These are phyloP conservation scores for Luvunga scandens DNA, from an alignment of 345 rosid genomes.

Conservation along the genomic window DNA sequence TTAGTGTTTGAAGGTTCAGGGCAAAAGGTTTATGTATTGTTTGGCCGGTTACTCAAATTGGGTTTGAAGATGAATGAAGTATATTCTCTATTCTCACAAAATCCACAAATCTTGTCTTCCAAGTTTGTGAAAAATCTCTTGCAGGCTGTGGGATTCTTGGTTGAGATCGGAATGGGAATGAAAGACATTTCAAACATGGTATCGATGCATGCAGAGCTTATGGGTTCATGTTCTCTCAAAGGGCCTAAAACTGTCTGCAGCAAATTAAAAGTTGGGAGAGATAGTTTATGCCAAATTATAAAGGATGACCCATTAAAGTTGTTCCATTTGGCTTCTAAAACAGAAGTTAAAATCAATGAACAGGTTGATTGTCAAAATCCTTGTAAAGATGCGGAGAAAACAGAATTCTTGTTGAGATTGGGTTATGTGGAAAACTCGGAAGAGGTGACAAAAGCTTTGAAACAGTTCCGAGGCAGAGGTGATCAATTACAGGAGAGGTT, in stretches of 20 bases:
- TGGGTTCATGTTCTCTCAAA: slow-evolving; percentile 53
- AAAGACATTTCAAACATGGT: slow-evolving; percentile 43
- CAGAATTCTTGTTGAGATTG: slow-evolving; percentile 55
- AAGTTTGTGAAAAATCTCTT: slow-evolving; percentile 45
- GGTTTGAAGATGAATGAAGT: slow-evolving; percentile 51
- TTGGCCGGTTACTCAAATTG: slow-evolving; percentile 58
- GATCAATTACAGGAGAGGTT: slow-evolving; percentile 89
- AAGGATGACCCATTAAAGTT: slow-evolving; percentile 58
- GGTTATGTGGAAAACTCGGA: slow-evolving; percentile 82
- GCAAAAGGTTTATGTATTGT: slow-evolving; percentile 51
- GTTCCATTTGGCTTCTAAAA: slow-evolving; percentile 50
- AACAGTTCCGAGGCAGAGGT: slow-evolving; percentile 75
- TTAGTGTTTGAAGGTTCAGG: slow-evolving; percentile 65
- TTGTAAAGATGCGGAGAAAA: slow-evolving; percentile 46
- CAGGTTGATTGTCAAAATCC: slow-evolving; percentile 23
- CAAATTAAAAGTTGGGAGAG: slow-evolving; percentile 41
- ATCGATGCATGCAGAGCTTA: slow-evolving; percentile 32
- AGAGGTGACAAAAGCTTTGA: slow-evolving; percentile 68
- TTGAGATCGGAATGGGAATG: slow-evolving; percentile 49
- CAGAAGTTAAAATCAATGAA: slow-evolving; percentile 28
- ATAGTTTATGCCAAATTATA: slow-evolving; percentile 43
- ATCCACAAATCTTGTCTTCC: slow-evolving; percentile 49
- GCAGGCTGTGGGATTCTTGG: slow-evolving; percentile 48
- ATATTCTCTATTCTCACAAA: slow-evolving; percentile 43
- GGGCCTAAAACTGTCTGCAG: slow-evolving; percentile 48